Conservation (phyloP, 768 basidiomycete species). For the Leucogyrophana mollusca region DNA sequence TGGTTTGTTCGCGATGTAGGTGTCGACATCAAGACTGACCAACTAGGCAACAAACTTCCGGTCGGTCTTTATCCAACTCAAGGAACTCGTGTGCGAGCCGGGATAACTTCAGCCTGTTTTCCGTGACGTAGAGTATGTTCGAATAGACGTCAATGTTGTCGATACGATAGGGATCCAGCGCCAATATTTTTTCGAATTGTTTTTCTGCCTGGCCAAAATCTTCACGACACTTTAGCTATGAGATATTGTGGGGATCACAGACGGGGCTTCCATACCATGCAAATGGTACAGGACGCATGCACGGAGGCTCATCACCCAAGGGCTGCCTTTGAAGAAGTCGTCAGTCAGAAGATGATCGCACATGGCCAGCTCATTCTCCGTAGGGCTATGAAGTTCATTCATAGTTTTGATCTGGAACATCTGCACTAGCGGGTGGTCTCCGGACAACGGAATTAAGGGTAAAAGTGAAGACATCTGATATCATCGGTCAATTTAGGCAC, state of each 20-base stretch:
- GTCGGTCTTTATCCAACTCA: slow-evolving; percentile 85
- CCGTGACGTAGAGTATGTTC: slow-evolving; percentile 95
- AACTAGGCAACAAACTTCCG: slow-evolving; percentile 94
- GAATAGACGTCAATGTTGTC: slow-evolving; percentile 97
- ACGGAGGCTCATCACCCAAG: slow-evolving; percentile 83
- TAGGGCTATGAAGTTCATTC: slow-evolving; percentile 86
- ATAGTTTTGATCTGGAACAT: slow-evolving; percentile 88
- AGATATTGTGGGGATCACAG: slow-evolving; percentile 1
- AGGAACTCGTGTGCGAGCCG: slow-evolving; percentile 91
- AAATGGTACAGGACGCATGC: slow-evolving; percentile 89
- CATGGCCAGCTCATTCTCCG: slow-evolving; percentile 78
- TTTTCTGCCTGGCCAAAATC: slow-evolving; percentile 86
- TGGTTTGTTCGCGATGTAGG: neutral
- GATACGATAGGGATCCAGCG: slow-evolving; percentile 81
- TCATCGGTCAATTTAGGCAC: neutral
- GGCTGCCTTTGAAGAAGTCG: slow-evolving; percentile 76
- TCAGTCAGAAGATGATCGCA: slow-evolving; percentile 74
- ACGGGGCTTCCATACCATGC: slow-evolving; percentile 60
- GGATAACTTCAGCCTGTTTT: slow-evolving; percentile 84
- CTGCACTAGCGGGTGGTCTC: slow-evolving; percentile 53
- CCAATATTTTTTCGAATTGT: slow-evolving; percentile 82
- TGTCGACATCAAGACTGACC: slow-evolving; percentile 53
- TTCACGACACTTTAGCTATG: slow-evolving; percentile 28
- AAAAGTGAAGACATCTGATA: slow-evolving; percentile 43
- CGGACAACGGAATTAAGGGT: slow-evolving; percentile 45